Evolutionary conservation across 768 basidiomycete species (phyloP).

Genomic region (Sporobolomyces phaffii): DNA sequence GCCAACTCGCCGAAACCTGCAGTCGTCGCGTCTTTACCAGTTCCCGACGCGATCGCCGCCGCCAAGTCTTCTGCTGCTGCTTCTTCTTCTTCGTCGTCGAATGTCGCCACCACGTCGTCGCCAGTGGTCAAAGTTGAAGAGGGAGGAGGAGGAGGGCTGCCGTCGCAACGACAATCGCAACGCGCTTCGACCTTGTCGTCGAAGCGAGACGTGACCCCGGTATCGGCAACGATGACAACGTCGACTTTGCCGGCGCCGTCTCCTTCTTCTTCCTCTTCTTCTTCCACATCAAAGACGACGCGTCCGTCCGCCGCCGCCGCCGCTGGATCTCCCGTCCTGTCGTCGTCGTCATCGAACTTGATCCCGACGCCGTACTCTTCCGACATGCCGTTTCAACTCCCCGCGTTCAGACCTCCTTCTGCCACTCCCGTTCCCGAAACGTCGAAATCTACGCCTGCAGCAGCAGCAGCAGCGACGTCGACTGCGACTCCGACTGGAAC

Average conservation of each 20-base stretch:
- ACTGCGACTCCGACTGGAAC: no score
- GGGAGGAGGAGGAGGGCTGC: not conserved
- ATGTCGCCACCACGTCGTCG: not conserved
- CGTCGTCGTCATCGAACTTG: not conserved
- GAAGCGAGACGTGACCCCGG: no score
- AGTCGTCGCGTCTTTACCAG: no score
- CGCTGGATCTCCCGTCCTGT: not conserved
- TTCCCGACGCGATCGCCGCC: no score
- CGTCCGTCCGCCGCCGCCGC: not conserved
- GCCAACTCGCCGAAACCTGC: not conserved
- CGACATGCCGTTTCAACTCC: conserved; percentile 16
- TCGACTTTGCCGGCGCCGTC: no score
- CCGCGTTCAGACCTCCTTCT: conserved; percentile 8
- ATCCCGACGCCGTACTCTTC: conserved; percentile 8
- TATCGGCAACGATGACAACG: no score
- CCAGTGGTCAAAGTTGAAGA: not conserved
- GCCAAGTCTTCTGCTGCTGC: no score
- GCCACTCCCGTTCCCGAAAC: no score
- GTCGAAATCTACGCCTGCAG: no score
- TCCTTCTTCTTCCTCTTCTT: no score
- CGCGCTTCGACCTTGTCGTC: not conserved
- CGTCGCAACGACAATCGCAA: not conserved
- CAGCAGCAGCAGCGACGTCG: no score
- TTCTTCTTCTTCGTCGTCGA: not conserved
- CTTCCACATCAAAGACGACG: not conserved